phyloP scores from a whole-genome alignment of 108 stramenopile genomes.

The Fistulifera solaris region DNA sequence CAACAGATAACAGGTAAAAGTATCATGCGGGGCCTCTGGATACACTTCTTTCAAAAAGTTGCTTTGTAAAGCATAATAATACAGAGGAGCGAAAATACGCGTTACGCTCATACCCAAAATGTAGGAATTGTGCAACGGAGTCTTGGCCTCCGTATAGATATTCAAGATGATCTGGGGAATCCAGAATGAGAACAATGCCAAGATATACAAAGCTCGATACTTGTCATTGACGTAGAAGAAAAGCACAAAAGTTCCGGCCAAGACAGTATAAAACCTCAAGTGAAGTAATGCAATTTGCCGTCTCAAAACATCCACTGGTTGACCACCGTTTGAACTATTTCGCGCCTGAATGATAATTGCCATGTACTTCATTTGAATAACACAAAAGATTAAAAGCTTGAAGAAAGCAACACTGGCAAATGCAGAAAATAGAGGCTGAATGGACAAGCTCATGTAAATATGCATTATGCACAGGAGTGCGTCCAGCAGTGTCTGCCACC shows the following conservation, averaged over 20 bases:
- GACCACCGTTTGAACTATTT: constrained; percentile 50
- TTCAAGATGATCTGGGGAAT: constrained; percentile 92
- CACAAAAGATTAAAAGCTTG: constrained; percentile 89
- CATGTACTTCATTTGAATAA: constrained; percentile 85
- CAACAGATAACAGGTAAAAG: constrained; percentile 53
- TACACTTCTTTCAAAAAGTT: constrained; percentile 86
- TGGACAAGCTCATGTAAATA: constrained; percentile 75
- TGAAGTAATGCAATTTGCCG: constrained; percentile 77
- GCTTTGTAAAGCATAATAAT: constrained; percentile 72
- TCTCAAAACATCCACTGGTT: constrained; percentile 54
- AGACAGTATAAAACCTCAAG: constrained; percentile 78
- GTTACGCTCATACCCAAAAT: constrained; percentile 84
- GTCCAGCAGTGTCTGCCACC: constrained; percentile 89
- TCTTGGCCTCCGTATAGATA: constrained; percentile 65
- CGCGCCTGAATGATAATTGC: constrained; percentile 78
- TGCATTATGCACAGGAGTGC: constrained; percentile 82
- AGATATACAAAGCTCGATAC: constrained; percentile 44
- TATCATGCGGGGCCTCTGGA: constrained; percentile 52
- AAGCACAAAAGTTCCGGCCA: constrained; percentile 57
- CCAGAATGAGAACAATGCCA: constrained; percentile 91
- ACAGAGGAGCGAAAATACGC: constrained; percentile 81
- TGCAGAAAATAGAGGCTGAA: constrained; percentile 80
- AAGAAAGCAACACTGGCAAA: constrained; percentile 91
- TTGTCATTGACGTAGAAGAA: constrained; percentile 58
- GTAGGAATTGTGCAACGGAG: constrained; percentile 76